These are phyloP conservation scores for Antitrichia curtipendula DNA, from an alignment of 225 moss, liverwort and hornwort genomes.

Conservation along the genomic window DNA sequence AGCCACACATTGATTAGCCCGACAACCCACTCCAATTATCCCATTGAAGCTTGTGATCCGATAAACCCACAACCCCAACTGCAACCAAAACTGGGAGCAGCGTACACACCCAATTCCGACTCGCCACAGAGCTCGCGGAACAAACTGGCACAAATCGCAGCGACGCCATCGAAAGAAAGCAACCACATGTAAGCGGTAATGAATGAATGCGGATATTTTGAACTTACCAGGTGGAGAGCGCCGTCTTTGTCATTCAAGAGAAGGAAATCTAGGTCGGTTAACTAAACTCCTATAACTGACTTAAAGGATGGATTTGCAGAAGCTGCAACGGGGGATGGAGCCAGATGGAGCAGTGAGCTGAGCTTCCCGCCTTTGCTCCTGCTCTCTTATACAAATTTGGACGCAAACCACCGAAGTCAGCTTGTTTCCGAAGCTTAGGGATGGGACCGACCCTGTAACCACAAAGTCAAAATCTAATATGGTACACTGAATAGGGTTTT, in stretches of 20 bases:
- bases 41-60: background rate
- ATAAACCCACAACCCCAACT: background rate
- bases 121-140: background rate
- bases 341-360: background rate
- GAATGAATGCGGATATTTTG: background rate
- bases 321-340: background rate
- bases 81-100: background rate
- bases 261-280: background rate
- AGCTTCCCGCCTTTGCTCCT: slow-evolving; percentile 1
- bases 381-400: background rate
- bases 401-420: background rate
- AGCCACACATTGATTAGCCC: background rate
- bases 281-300: too few relatives aligned
- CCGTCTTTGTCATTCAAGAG: background rate
- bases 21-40: background rate
- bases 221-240: background rate
- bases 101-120: background rate
- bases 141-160: background rate
- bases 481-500: too few relatives aligned
- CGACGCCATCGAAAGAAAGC: background rate
- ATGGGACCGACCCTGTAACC: background rate
- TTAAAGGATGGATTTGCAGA: background rate
- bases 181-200: background rate
- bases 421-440: background rate
- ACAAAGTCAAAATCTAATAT: background rate